Evolutionary conservation across 306 rosid species (phyloP).

Genomic region (Arachis stenosperma): DNA sequence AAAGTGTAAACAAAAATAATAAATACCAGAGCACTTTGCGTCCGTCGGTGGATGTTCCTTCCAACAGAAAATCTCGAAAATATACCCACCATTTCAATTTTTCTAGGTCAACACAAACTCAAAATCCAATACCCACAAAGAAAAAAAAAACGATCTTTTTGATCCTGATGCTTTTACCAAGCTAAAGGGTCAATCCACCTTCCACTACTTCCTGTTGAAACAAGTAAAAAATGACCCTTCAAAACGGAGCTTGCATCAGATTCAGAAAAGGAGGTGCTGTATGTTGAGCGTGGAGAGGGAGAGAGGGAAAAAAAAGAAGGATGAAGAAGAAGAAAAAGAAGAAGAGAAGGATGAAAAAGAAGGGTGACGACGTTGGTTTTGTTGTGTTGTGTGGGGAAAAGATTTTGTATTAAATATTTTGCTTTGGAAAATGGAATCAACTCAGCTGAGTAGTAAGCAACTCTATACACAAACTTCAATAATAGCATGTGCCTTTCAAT

Average conservation of each 20-base stretch:
- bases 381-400: constrained; percentile 33
- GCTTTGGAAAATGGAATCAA: constrained; percentile 43
- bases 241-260: constrained; percentile 4
- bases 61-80: constrained; percentile 87
- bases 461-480: too few species aligned
- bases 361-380: constrained; percentile 47
- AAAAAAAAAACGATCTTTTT: constrained; percentile 36
- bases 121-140: constrained; percentile 40
- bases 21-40: constrained; percentile 83
- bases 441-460: not conserved
- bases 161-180: constrained; percentile 27
- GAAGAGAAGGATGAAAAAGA: constrained; percentile 36
- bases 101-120: constrained; percentile 30
- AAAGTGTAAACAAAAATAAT: not conserved
- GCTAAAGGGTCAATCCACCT: constrained; percentile 39
- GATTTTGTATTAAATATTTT: constrained; percentile 7
- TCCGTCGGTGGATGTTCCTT: constrained; percentile 80
- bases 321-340: constrained; percentile 27
- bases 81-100: constrained; percentile 76
- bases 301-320: not conserved
- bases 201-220: constrained; percentile 4
- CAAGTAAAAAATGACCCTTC: not conserved
- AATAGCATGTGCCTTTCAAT: too few species aligned
- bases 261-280: not conserved
- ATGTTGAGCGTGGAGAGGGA: too few species aligned